A percentile compares a stretch with the other conserved stretches of the same genome.
Conservation (phyloP, 1,284 basidiomycete species). For the Leccinum olivaceoglutinosum region DNA sequence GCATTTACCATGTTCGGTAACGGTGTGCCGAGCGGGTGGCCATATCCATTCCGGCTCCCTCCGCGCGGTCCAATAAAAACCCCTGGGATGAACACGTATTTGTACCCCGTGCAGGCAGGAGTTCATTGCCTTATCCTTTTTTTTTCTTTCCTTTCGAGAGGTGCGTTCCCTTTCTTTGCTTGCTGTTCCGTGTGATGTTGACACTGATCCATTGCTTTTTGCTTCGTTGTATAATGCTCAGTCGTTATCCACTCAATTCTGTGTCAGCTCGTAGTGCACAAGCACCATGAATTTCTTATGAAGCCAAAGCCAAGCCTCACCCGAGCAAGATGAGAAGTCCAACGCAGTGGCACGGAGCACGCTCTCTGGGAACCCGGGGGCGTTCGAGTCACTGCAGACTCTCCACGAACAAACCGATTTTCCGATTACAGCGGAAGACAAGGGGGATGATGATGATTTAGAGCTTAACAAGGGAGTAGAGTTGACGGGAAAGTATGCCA, state of each 20-base stretch:
- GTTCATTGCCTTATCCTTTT: not conserved
- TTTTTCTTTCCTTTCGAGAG: not conserved
- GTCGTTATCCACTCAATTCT: not conserved
- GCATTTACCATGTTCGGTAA: not conserved
- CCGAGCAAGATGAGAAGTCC: not conserved
- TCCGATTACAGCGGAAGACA: not conserved
- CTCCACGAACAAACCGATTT: slow-evolving; percentile 3
- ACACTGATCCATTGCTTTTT: not conserved
- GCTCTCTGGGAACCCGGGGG: not conserved
- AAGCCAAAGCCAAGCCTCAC: not conserved
- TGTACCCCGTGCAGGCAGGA: not conserved
- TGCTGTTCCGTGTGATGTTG: not conserved
- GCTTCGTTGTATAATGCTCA: not conserved
- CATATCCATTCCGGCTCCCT: not conserved
- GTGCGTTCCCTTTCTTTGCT: not conserved
- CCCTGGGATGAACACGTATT: not conserved
- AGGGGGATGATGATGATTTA: not conserved
- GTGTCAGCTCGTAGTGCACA: not conserved
- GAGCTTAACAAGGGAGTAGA: not conserved
- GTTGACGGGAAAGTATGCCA: slow-evolving; percentile 15
- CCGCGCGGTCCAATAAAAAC: not conserved
- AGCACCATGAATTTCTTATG: slow-evolving; percentile 2
- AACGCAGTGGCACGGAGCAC: not conserved
- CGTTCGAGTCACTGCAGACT: slow-evolving; percentile 1
- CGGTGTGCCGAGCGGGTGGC: not conserved